Evolutionary conservation across 2,329 filamentous ascomycete genomes (phyloP).

Genomic region (Cercospora sojina): DNA sequence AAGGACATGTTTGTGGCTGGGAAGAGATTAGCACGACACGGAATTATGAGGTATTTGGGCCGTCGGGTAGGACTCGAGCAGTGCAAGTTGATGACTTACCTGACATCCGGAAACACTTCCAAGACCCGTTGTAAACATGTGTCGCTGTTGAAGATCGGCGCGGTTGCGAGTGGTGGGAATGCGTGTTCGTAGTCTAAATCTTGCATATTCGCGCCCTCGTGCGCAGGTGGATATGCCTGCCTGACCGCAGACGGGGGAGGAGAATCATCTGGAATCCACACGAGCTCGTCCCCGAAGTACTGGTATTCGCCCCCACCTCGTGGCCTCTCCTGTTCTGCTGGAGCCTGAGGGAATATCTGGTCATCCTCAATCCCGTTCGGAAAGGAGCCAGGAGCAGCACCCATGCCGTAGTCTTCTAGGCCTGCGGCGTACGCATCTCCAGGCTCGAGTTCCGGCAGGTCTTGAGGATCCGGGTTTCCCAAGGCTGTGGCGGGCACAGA

Average conservation of each 20-base stretch:
- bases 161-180: neutral
- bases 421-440: neutral
- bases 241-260: conserved; percentile 14
- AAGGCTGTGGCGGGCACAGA: neutral
- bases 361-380: neutral
- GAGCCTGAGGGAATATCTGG: neutral
- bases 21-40: neutral
- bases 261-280: conserved; percentile 32
- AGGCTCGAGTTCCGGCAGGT: neutral
- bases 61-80: neutral
- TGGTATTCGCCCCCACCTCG: neutral
- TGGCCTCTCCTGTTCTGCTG: neutral
- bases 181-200: neutral
- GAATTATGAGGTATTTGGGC: neutral
- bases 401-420: neutral
- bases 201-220: neutral
- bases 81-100: conserved; percentile 15
- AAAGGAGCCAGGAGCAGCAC: neutral
- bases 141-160: conserved; percentile 25
- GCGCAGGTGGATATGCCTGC: neutral
- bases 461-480: neutral
- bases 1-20: conserved; percentile 33
- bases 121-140: conserved; percentile 32
- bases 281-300: conserved; percentile 7
- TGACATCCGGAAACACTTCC: conserved; percentile 39